Conservation (phyloP, 1,284 basidiomycete species). For the Cryptococcus floricola region DNA sequence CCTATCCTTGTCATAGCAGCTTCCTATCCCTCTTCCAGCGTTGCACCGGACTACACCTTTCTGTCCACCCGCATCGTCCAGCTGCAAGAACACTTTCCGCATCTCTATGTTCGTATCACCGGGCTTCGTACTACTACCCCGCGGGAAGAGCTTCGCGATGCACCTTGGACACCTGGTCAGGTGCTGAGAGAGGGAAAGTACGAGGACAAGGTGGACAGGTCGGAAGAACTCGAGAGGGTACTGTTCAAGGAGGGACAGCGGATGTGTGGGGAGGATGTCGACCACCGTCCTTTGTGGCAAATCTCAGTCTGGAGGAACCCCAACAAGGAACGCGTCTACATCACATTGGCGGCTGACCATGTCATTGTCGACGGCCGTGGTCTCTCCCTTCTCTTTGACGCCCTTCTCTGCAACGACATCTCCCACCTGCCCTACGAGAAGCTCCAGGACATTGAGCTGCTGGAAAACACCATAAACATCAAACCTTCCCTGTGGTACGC, state of each 20-base stretch:
- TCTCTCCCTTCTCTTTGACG: constrained; percentile 11
- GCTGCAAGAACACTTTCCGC: constrained; percentile 34
- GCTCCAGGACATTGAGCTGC: constrained; percentile 2
- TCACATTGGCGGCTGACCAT: constrained; percentile 7
- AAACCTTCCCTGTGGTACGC: constrained; percentile 12
- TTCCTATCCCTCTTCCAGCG: constrained; percentile 17
- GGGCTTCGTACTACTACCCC: constrained; percentile 16
- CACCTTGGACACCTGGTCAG: constrained; percentile 12
- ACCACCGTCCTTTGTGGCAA: constrained; percentile 13
- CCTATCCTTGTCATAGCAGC: constrained; percentile 21
- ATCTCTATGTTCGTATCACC: constrained; percentile 18
- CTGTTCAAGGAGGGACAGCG: neutral
- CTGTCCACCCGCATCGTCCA: constrained; percentile 22
- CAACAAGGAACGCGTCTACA: constrained; percentile 3
- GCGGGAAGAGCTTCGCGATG: constrained; percentile 1
- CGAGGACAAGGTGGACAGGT: constrained; percentile 66
- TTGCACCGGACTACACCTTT: constrained; percentile 14
- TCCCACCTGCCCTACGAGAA: constrained; percentile 18
- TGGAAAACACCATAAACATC: constrained; percentile 28
- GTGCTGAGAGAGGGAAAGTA: constrained; percentile 7
- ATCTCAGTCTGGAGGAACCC: constrained; percentile 4
- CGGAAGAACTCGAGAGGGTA: neutral
- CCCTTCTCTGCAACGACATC: constrained; percentile 16
- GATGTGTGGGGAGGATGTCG: constrained; percentile 3
- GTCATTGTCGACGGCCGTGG: constrained; percentile 21